Evolutionary conservation across 225 moss, liverwort and hornwort species (phyloP).

Genomic region (Anthoceros angustus): DNA sequence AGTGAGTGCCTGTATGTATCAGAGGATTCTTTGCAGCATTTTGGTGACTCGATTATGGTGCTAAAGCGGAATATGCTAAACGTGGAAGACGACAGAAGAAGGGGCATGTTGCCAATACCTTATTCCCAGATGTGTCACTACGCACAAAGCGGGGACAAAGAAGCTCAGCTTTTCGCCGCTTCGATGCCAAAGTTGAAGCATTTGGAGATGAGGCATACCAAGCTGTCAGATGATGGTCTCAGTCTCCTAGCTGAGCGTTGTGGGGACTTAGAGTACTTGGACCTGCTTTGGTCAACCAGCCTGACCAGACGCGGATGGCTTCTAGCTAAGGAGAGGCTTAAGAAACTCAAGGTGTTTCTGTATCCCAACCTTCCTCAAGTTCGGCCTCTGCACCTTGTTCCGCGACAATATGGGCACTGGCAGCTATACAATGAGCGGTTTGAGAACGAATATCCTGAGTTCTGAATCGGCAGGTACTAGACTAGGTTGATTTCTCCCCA

Average conservation of each 20-base stretch:
- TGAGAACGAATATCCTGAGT: slow-evolving; percentile 16
- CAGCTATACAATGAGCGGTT: slow-evolving; percentile 24
- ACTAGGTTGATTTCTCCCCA: no score
- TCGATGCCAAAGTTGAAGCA: slow-evolving; percentile 17
- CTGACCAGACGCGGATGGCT: slow-evolving; percentile 15
- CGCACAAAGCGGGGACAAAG: slow-evolving; percentile 18
- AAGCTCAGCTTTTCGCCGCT: slow-evolving; percentile 11
- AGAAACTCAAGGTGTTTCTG: slow-evolving; percentile 9
- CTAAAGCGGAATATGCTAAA: slow-evolving; percentile 24
- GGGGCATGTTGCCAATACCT: slow-evolving; percentile 12
- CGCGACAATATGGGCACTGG: slow-evolving; percentile 22
- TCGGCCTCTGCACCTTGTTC: slow-evolving; percentile 8
- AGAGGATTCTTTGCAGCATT: slow-evolving; percentile 10
- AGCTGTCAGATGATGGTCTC: slow-evolving; percentile 12
- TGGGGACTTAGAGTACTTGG: slow-evolving; percentile 12
- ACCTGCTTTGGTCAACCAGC: slow-evolving; percentile 14
- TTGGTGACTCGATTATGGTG: slow-evolving; percentile 13
- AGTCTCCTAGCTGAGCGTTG: slow-evolving; percentile 9
- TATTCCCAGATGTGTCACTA: slow-evolving; percentile 11
- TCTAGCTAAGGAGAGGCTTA: slow-evolving; percentile 10
- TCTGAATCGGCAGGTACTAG: background rate
- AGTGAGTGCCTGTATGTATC: slow-evolving; percentile 18
- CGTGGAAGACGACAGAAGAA: slow-evolving; percentile 15
- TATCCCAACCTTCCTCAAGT: slow-evolving; percentile 11
- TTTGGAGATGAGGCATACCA: slow-evolving; percentile 18